Base-by-base conservation (phyloP, 352 stramenopile species). In the Phytophthora megakarya region DNA sequence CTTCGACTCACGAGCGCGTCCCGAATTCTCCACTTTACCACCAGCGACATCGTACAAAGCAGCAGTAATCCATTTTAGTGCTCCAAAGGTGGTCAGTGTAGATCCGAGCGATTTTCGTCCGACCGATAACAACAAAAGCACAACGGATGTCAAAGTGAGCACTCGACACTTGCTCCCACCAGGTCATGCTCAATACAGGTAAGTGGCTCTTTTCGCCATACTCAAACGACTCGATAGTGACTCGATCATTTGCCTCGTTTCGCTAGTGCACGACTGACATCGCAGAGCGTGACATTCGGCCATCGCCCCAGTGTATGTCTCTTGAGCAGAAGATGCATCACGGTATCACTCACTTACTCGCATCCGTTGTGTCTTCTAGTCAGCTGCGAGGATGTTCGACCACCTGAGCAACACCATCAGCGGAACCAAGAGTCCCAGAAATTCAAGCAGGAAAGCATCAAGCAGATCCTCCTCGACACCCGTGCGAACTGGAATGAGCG, bases 311-410 rank as follows among this genome's bases (percentile, higher is more conserved):
- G 74, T 59, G 80, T 89, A 77, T 26, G 63, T 37, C 19, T 16
- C 10, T 59, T 33, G 26, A 56, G 26, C 51, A 61, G 30, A 58
- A 70, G 32, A 55, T 60, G 37, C 55, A 49, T 15, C 16, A 13
- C 39, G 58, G 38, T 59, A 37, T 59, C 26, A 45, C 23, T 61
- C 32, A 32, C 48, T 64, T 22, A 54, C 37, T 43, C 39, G 39
- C 12, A 61, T 62, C 35, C 23, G 25, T 38, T 55, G 32, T 65
- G 28, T 5, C 16, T 21, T 68, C 8, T 58, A 91, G 80, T 92
- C 85, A 6, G 85, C 83, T 0, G 76, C 83, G 2, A 76, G 83
- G 12, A 84, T 92, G 78, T 94, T 90, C 51, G 72, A 91, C 26
- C 81, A 84, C 5, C 39, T 86, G 9, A 89, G 78, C 25, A 80